Percentiles rank a stretch among this genome's conserved stretches.
These are phyloP conservation scores for Cladochytrium tenue DNA, from an alignment of 371 early-diverging fungal species.

Conservation along the genomic window DNA sequence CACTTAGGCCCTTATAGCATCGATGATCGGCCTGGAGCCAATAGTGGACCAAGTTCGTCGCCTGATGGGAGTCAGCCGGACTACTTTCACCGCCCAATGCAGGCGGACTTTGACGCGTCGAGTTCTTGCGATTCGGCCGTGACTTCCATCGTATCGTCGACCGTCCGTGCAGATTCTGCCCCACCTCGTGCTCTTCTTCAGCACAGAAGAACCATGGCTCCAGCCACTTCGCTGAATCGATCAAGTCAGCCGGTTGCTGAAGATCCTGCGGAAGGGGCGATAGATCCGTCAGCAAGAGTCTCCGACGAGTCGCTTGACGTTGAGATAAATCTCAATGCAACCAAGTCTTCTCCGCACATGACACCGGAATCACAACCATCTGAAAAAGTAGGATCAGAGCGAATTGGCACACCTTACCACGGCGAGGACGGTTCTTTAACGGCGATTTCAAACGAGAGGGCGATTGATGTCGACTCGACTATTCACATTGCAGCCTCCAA, in stretches of 20 bases:
- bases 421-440: neutral
- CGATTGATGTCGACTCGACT: neutral
- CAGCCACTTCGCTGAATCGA: neutral
- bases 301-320: no score
- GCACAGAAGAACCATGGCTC: neutral
- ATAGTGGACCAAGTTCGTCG: neutral
- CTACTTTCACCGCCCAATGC: neutral
- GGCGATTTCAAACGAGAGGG: neutral
- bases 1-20: neutral
- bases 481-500: neutral
- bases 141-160: neutral
- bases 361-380: neutral
- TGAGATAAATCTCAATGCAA: neutral
- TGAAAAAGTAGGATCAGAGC: neutral
- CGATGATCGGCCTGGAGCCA: neutral
- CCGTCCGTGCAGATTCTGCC: neutral
- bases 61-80: neutral
- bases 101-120: neutral
- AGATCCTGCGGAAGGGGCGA: neutral
- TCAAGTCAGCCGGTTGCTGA: neutral
- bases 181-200: neutral
- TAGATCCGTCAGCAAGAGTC: neutral
- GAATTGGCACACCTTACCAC: neutral
- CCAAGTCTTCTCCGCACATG: neutral
- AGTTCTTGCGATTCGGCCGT: neutral